Base-by-base conservation (phyloP, 1,139 yeast species). In the Pneumocystis wakefieldiae region DNA sequence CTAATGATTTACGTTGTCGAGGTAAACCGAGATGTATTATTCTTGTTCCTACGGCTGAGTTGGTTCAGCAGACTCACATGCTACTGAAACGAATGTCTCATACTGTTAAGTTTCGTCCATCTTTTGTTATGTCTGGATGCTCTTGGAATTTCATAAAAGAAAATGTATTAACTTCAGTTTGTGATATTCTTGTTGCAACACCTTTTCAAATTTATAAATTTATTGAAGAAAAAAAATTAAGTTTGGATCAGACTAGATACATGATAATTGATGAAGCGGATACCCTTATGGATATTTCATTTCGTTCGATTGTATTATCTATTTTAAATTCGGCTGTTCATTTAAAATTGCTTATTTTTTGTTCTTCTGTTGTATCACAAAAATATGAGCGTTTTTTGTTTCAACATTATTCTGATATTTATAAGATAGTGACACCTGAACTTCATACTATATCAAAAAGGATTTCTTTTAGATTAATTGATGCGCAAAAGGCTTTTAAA, bases 261-360 rank as follows among this genome's bases (percentile, higher is more conserved):
- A 78, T 87, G 64, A 91, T 87, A 2, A 81, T 87, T n/a, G 98
- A 92, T 73, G 98, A 92, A 73, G 97, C 98, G 0, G 98, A 92
- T 73, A 87, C 97, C 0, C 76, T 92, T 63, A 80, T 92, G 83
- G 96, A 91, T 71, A 81, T 83, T 63, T 86, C 95, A 0, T 91
- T 92, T 81, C 75, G 84, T 17, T 81, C 81, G 48, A 85, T 84
- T 65, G 88, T 96, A 0, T 80, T 83, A 67, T 73, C 77, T 5
- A 80, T 83, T 0, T 74, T 90, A 41, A 77, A 77, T 59, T 73
- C 76, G 62, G 79, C 87, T 73, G 17, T 38, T 41, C 80, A 81
- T 65, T 76, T 86, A 57, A 77, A 77, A 62, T 87, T 87, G 67
- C 74, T 89, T 42, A 78, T 90, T 0, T 82, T 92, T 68, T 88